Conservation (phyloP, 176 grass and related monocot genomes). For the Alloteropsis semialata region DNA sequence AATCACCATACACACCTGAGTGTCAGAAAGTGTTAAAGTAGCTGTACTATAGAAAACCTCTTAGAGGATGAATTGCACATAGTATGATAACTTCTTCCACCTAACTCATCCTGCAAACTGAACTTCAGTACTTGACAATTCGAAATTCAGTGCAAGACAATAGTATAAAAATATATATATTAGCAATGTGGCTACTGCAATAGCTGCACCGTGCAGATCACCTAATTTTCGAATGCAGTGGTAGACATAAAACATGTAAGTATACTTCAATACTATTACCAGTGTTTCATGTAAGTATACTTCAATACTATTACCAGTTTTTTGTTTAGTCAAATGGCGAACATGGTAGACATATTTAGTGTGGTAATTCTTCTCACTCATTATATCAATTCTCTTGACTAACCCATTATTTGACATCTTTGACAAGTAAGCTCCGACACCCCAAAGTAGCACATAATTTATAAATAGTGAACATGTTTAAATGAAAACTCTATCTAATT, state of each 20-base stretch:
- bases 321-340: neutral
- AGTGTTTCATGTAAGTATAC: neutral
- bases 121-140: neutral
- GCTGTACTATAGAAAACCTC: neutral
- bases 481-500: neutral
- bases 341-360: neutral
- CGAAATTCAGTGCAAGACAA: too few relatives aligned
- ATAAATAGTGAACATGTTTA: neutral
- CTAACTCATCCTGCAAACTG: neutral
- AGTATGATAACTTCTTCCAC: neutral
- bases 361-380: neutral
- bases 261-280: neutral
- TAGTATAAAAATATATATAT: too few relatives aligned
- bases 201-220: neutral
- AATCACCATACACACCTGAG: conserved; percentile 96
- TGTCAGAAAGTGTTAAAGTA: neutral
- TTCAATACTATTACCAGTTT: neutral
- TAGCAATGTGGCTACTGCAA: neutral
- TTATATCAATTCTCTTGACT: neutral
- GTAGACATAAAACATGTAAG: neutral
- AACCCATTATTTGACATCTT: neutral
- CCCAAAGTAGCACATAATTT: conserved; percentile 1
- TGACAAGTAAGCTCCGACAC: neutral
- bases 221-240: neutral
- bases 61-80: neutral